phyloP scores from a whole-genome alignment of 306 rosid genomes.

The Alnus glutinosa region DNA sequence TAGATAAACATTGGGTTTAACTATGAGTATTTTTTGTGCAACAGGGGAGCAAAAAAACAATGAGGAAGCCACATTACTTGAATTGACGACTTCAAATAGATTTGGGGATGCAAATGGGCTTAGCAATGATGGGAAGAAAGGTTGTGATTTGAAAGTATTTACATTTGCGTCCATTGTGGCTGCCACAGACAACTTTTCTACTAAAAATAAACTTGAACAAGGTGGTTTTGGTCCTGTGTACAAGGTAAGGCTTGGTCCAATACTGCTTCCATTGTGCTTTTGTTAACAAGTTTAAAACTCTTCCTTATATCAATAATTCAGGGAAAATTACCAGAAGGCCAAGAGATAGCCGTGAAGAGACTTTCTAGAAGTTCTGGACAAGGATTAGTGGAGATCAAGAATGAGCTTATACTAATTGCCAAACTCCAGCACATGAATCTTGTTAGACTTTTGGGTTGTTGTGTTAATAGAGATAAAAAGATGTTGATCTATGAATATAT shows the following conservation, averaged over 20 bases:
- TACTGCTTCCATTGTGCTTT: too few species aligned
- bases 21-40: background rate
- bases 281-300: too few species aligned
- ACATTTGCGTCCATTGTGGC: background rate
- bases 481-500: background rate
- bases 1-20: too few species aligned
- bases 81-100: too few species aligned
- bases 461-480: background rate
- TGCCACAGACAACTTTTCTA: background rate
- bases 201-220: background rate
- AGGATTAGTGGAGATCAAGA: background rate
- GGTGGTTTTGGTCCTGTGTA: too few species aligned
- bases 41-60: background rate
- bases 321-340: background rate
- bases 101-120: too few species aligned
- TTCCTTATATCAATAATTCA: background rate
- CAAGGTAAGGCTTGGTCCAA: too few species aligned
- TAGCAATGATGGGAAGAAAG: conserved; percentile 10
- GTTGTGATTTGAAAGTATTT: background rate
- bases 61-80: too few species aligned
- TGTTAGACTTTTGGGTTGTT: background rate
- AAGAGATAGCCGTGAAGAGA: background rate
- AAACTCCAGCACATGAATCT: background rate
- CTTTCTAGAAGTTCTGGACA: background rate
- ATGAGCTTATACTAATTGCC: background rate